Conservation (phyloP, 345 rosid genomes). For the Salix purpurea region DNA sequence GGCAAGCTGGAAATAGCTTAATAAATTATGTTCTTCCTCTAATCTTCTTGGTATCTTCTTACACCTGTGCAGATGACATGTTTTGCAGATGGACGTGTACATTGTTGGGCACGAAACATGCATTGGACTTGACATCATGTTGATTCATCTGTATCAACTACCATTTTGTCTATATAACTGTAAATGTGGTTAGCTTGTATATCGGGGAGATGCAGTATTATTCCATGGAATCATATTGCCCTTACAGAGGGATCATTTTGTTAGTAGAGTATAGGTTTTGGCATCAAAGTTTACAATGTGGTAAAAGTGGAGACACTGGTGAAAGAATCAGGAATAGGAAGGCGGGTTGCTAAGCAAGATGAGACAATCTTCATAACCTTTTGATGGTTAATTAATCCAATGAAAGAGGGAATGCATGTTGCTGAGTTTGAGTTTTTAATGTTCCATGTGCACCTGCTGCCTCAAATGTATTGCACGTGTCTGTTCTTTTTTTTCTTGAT, state of each 20-base stretch:
- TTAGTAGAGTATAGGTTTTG: constrained; percentile 16
- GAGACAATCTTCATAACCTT: background rate
- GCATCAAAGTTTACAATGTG: constrained; percentile 4
- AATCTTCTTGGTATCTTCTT: background rate
- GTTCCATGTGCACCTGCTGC: no score
- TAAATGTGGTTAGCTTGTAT: constrained; percentile 36
- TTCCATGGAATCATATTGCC: constrained; percentile 3
- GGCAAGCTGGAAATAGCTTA: background rate
- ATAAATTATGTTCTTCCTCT: background rate
- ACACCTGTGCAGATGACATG: constrained; percentile 32
- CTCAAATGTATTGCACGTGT: no score
- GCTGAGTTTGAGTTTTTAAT: background rate
- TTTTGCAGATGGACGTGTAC: constrained; percentile 3
- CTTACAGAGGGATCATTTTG: constrained; percentile 1
- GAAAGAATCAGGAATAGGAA: constrained; percentile 11
- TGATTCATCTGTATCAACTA: constrained; percentile 17
- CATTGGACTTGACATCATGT: background rate
- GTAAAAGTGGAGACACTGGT: background rate
- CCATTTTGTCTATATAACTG: constrained; percentile 23
- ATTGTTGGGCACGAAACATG: constrained; percentile 2
- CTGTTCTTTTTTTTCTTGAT: no score
- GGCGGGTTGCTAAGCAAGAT: background rate
- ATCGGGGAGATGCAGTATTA: constrained; percentile 21
- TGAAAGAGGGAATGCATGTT: background rate
- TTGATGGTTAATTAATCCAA: background rate